phyloP scores from a whole-genome alignment of 2,329 filamentous ascomycete species.

The Phaeophleospora eucalypticola region DNA sequence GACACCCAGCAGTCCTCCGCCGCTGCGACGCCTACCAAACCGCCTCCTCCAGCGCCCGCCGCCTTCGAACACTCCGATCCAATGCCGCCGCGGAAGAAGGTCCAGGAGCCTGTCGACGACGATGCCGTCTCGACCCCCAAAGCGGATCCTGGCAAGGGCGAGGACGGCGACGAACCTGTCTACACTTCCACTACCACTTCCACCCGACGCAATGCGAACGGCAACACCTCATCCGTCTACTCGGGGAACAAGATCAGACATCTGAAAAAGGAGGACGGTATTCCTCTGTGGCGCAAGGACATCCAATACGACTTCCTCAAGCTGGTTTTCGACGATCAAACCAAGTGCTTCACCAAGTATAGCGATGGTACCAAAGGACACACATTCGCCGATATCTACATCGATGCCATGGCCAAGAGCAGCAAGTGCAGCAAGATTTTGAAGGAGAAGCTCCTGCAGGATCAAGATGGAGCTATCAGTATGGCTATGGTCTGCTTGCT shows the following conservation, averaged over 20 bases:
- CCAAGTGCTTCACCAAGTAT: constrained; percentile 81
- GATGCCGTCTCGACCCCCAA: constrained; percentile 12
- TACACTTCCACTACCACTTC: constrained; percentile 49
- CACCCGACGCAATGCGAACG: constrained; percentile 60
- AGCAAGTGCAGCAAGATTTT: constrained; percentile 99
- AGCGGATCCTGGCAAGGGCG: constrained; percentile 1
- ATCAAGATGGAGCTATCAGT: constrained; percentile 85
- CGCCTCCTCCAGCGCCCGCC: constrained; percentile 13
- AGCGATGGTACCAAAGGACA: constrained; percentile 73
- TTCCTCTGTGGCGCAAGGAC: constrained; percentile 80
- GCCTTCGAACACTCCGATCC: constrained; percentile 4
- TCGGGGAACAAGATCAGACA: constrained; percentile 75
- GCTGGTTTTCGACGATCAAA: constrained; percentile 72
- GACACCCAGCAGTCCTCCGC: constrained; percentile 2
- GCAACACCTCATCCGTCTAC: constrained; percentile 62
- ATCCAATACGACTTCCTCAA: constrained; percentile 85
- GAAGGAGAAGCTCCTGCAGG: constrained; percentile 90
- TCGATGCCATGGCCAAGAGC: constrained; percentile 96
- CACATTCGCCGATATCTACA: constrained; percentile 90
- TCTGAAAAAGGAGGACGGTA: constrained; percentile 83
- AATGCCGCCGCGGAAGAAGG: constrained; percentile 21
- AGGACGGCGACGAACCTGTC: constrained; percentile 26
- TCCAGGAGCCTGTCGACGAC: constrained; percentile 18
- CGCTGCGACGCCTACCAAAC: constrained; percentile 13
- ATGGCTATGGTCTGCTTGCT: constrained; percentile 99